Conservation (phyloP, 2,329 filamentous ascomycete genomes). For the Setomelanomma holmii region DNA sequence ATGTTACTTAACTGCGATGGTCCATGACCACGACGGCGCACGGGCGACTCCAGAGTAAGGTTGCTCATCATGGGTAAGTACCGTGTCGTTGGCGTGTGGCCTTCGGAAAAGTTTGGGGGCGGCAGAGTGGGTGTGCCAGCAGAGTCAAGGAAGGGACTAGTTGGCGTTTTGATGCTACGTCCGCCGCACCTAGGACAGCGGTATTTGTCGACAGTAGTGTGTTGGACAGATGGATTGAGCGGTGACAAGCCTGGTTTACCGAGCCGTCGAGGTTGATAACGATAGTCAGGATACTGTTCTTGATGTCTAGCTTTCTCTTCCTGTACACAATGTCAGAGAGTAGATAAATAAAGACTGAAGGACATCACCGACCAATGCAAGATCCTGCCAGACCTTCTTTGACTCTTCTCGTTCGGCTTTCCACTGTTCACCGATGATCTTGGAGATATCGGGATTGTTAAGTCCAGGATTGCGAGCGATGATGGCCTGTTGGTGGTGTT, state of each 20-base stretch:
- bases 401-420: conserved; percentile 74
- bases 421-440: conserved; percentile 96
- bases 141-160: conserved; percentile 62
- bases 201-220: conserved; percentile 52
- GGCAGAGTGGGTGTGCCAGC: conserved; percentile 49
- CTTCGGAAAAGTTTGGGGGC: conserved; percentile 45
- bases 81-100: conserved; percentile 41
- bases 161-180: conserved; percentile 67
- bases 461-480: conserved; percentile 84
- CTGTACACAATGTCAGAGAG: conserved; percentile 49
- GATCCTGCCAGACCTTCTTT: conserved; percentile 85
- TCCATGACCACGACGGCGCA: conserved; percentile 30
- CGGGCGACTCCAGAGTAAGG: conserved; percentile 49
- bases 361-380: conserved; percentile 72
- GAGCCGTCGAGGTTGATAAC: conserved; percentile 80
- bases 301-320: conserved; percentile 91
- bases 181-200: conserved; percentile 77
- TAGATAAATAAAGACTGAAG: neutral
- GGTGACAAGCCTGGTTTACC: conserved; percentile 51
- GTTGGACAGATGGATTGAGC: conserved; percentile 37
- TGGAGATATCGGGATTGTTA: conserved; percentile 94
- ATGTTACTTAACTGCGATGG: conserved; percentile 39
- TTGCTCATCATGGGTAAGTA: conserved; percentile 50
- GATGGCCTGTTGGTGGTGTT: conserved; percentile 86
- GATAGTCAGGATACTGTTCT: conserved; percentile 89